Evolutionary conservation across 257 asterid species (phyloP).

Genomic region (Plectranthus barbatus): DNA sequence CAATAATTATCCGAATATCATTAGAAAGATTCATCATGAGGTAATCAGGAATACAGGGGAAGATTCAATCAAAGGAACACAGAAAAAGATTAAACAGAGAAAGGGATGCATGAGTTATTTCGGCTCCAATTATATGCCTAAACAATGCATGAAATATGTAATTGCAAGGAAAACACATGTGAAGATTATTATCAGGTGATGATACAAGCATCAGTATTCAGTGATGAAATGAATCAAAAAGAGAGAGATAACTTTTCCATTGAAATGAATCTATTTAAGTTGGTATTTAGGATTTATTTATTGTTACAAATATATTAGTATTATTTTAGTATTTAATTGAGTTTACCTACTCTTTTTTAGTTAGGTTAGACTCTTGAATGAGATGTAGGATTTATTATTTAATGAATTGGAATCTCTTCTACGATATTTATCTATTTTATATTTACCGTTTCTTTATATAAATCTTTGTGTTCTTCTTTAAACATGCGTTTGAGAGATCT

Average conservation of each 20-base stretch:
- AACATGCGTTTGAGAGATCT: no score
- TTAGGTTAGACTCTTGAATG: no score
- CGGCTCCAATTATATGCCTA: not conserved
- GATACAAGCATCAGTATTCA: constrained; percentile 3
- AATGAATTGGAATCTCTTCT: no score
- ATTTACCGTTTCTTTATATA: no score
- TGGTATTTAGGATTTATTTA: not conserved
- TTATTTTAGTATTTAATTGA: not conserved
- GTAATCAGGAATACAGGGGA: not conserved
- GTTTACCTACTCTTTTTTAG: no score
- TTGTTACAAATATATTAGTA: no score
- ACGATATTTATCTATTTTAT: no score
- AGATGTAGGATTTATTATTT: no score
- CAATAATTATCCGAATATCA: not conserved
- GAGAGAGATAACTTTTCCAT: not conserved
- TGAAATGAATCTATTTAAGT: not conserved
- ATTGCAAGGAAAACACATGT: not conserved
- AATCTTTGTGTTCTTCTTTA: no score
- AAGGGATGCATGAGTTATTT: not conserved
- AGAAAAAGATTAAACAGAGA: no score
- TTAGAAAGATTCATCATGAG: not conserved
- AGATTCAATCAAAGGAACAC: not conserved
- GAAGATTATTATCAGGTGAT: not conserved
- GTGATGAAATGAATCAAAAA: not conserved
- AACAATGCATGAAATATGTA: not conserved